phyloP scores from a whole-genome alignment of 2,329 filamentous ascomycete species.

The Colletotrichum tanaceti region DNA sequence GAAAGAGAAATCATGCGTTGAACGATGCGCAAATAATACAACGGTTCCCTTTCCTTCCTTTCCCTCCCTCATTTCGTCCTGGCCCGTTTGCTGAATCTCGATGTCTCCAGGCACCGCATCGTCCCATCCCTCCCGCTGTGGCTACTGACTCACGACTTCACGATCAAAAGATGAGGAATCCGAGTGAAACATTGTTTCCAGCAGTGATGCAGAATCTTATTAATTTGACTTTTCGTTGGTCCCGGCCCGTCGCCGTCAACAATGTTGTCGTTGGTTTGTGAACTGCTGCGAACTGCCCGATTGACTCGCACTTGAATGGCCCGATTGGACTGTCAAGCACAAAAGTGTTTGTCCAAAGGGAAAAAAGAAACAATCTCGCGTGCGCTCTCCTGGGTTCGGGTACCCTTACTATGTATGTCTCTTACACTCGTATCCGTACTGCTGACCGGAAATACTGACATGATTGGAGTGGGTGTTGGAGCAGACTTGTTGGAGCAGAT shows the following conservation, averaged over 20 bases:
- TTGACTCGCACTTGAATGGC: constrained; percentile 3
- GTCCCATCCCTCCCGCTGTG: neutral
- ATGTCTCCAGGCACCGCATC: neutral
- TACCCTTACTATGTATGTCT: neutral
- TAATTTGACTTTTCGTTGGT: constrained; percentile 24
- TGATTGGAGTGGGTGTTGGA: constrained; percentile 8
- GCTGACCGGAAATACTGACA: neutral
- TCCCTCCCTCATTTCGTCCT: neutral
- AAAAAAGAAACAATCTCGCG: neutral
- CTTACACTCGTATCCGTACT: neutral
- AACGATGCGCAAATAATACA: constrained; percentile 3
- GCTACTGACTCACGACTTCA: neutral
- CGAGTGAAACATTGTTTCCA: constrained; percentile 24
- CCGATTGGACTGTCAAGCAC: neutral
- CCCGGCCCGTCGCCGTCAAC: constrained; percentile 14
- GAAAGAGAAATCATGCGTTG: constrained; percentile 29
- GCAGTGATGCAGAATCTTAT: constrained; percentile 13
- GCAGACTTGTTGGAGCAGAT: neutral
- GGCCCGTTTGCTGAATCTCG: neutral
- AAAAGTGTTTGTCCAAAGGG: neutral
- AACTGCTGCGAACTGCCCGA: constrained; percentile 16
- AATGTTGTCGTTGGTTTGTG: neutral
- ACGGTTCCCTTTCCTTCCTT: neutral
- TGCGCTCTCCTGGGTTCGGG: constrained; percentile 2
- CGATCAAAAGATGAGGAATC: neutral